A percentile compares a stretch with the other conserved stretches of the same genome.
phyloP scores from a whole-genome alignment of 208 protist genomes.

The Crithidia brevicula region DNA sequence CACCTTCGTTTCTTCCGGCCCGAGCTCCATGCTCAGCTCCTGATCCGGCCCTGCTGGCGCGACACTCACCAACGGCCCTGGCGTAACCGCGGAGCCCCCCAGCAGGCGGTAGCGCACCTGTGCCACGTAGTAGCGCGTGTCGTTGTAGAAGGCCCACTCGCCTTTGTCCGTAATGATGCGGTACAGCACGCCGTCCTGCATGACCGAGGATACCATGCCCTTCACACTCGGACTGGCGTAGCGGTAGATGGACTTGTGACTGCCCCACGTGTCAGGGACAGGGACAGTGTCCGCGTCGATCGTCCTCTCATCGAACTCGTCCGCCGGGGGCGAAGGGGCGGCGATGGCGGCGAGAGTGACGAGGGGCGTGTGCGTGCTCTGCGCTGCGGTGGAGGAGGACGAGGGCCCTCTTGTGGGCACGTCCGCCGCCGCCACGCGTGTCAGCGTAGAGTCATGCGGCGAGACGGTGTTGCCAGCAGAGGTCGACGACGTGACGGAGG shows the following conservation, averaged over 20 bases:
- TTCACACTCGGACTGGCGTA: slow-evolving; percentile 32
- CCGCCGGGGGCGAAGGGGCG: not conserved
- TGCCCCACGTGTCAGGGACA: slow-evolving; percentile 30
- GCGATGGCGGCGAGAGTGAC: not conserved
- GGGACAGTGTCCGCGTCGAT: not conserved
- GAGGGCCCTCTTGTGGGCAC: not conserved
- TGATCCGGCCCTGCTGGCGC: slow-evolving; percentile 9
- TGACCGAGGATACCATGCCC: slow-evolving; percentile 50
- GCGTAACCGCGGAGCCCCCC: slow-evolving; percentile 38
- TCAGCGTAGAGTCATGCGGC: not conserved
- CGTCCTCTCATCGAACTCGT: slow-evolving; percentile 34
- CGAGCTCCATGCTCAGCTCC: slow-evolving; percentile 42
- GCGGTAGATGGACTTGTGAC: slow-evolving; percentile 14
- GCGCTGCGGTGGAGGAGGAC: not conserved
- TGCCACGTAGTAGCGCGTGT: slow-evolving; percentile 52
- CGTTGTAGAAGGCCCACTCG: slow-evolving; percentile 77
- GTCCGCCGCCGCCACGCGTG: too few species aligned
- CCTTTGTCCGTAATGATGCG: slow-evolving; percentile 56
- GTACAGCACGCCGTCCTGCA: slow-evolving; percentile 57
- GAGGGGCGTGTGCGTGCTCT: too few species aligned
- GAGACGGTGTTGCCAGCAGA: not conserved
- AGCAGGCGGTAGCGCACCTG: slow-evolving; percentile 54
- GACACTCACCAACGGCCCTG: slow-evolving; percentile 17
- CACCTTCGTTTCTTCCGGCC: slow-evolving; percentile 44
- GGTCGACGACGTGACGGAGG: not conserved